Percentiles rank a stretch among this genome's conserved stretches.
Evolutionary conservation across 345 rosid genomes (phyloP).

Genomic region (Hevea brasiliensis): DNA sequence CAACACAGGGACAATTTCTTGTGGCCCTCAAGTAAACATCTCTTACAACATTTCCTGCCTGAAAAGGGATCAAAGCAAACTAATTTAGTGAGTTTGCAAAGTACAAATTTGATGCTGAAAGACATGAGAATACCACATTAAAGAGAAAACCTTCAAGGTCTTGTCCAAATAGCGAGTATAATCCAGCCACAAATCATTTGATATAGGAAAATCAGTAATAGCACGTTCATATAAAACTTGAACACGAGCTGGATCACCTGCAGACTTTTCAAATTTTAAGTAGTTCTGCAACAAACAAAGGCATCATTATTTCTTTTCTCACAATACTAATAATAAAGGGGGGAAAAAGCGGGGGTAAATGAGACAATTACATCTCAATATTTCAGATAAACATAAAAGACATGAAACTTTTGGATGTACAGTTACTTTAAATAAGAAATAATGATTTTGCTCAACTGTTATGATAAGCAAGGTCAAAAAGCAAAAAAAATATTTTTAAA

Average conservation of each 20-base stretch:
- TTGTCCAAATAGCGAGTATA: constrained; percentile 73
- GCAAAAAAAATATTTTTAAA: not conserved
- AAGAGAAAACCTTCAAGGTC: constrained; percentile 70
- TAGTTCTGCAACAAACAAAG: constrained; percentile 53
- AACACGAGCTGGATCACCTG: constrained; percentile 83
- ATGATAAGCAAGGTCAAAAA: not conserved
- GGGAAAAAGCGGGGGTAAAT: not conserved
- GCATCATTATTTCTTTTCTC: not conserved
- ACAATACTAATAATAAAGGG: not conserved
- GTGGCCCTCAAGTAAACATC: constrained; percentile 80
- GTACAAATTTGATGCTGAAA: not conserved
- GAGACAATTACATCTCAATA: not conserved
- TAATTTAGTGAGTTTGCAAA: not conserved
- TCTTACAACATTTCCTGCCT: constrained; percentile 70
- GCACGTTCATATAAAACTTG: constrained; percentile 90
- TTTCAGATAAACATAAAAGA: not conserved
- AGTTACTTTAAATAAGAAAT: not conserved
- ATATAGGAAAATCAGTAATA: constrained; percentile 68
- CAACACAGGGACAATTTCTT: constrained; percentile 86
- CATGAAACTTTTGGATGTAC: not conserved
- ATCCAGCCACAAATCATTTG: constrained; percentile 85
- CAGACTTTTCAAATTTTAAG: constrained; percentile 74
- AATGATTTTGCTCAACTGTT: not conserved
- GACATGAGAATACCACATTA: not conserved
- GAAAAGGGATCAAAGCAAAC: constrained; percentile 12